Evolutionary conservation across 305 asterid species (phyloP).

Genomic region (Fraxinus baroniana): DNA sequence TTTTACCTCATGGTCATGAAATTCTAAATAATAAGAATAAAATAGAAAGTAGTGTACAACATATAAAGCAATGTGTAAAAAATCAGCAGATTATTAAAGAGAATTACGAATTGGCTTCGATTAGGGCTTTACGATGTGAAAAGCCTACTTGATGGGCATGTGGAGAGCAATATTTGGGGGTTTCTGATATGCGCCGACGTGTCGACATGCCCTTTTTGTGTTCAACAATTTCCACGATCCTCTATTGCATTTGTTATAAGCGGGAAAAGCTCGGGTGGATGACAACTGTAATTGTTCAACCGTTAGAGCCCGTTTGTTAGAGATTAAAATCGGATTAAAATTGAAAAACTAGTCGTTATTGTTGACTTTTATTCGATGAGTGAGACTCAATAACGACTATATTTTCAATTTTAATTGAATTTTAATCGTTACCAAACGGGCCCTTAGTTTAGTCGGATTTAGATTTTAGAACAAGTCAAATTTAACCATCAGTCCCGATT

Average conservation of each 20-base stretch:
- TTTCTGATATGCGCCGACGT: not conserved
- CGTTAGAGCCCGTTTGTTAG: no score
- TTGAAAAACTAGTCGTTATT: no score
- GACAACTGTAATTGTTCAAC: not conserved
- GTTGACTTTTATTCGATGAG: no score
- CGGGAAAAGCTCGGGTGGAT: not conserved
- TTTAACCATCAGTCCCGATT: no score
- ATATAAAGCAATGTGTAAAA: not conserved
- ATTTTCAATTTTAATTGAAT: no score
- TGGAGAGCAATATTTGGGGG: not conserved
- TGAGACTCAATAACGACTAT: no score
- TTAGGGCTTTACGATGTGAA: not conserved
- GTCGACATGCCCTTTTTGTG: not conserved
- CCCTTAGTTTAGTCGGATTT: not conserved
- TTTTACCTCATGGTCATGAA: not conserved
- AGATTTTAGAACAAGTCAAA: not conserved
- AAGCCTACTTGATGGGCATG: not conserved
- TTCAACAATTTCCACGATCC: not conserved
- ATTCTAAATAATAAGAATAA: not conserved
- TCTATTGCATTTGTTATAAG: not conserved
- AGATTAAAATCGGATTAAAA: no score
- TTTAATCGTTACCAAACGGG: no score
- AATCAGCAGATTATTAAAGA: not conserved
- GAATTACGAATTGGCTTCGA: not conserved
- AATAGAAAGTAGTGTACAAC: not conserved